Evolutionary conservation across 208 protist species (phyloP), one percentile per base, ranked within the genome.

Genomic region (Acanthamoeba royreba): DNA sequence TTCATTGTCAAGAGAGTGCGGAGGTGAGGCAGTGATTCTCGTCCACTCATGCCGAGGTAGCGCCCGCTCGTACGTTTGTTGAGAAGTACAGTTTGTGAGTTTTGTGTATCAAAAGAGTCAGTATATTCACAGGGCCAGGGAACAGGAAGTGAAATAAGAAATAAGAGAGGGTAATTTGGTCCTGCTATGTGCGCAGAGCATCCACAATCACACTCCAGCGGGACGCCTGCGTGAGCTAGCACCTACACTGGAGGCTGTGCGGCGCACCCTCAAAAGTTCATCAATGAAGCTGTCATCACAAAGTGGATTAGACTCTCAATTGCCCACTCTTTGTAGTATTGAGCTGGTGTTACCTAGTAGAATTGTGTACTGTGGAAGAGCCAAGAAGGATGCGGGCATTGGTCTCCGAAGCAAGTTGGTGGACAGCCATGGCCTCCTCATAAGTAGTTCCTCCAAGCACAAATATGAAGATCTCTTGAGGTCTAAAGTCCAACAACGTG

Each of bases 401-500:
- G 31, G 25, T 69, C 35, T 94, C 72, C 4, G 35, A 47, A 35
- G 95, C 94, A 42, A 96, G 91, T 35, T 87, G 85, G 35, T 93
- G 74, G 22, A 96, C 92, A 7, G 79, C 81, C 15, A 72, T 45
- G 28, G 94, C 95, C 63, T 96, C 98, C 95, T 98, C 97, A 81
- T 97, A 98, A 1, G 98, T 98, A 4, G 94, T 77, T 55, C 98
- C 98, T 49, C 97, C 97, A 45, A 98, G 88, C 1, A 98, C 94
- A 45, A 98, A 98, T 1, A 98, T 93, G 58, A 98, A 97, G 15
- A 98, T 93, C 43, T 98, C 95, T 42, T 92, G 72, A 38, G 97
- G 95, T 90, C 53, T 93, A 46, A 7, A 3, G 69, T n/a, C 45
- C 31, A 94, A 19, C 31, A 63, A 90, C 31, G 45, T 87, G n/a